Conservation (phyloP, 2,329 filamentous ascomycete species). For the Cladobotryum protrusum region DNA sequence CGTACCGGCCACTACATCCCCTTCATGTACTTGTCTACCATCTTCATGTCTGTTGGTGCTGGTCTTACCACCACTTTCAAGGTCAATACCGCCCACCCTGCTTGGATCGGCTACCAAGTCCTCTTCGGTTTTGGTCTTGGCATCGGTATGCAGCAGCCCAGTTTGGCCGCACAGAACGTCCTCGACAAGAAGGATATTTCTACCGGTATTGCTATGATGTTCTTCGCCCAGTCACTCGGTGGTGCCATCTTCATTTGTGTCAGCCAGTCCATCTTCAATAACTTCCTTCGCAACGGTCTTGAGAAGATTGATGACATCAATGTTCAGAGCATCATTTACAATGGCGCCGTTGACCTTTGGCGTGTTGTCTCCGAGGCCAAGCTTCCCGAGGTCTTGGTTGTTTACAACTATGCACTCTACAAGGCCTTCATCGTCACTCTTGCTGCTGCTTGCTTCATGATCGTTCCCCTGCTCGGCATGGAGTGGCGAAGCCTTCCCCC, state of each 20-base stretch:
- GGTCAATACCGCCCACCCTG: slow-evolving; percentile 12
- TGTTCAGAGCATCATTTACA: too few relatives aligned
- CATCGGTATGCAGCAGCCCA: slow-evolving; percentile 36
- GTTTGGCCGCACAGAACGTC: slow-evolving; percentile 41
- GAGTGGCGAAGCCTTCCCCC: too few relatives aligned
- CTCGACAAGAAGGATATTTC: slow-evolving; percentile 37
- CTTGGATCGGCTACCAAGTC: slow-evolving; percentile 29
- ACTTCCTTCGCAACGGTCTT: neutral
- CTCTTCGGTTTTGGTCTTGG: slow-evolving; percentile 38
- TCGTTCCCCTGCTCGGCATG: too few relatives aligned
- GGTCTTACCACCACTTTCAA: slow-evolving; percentile 36
- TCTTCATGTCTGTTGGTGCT: slow-evolving; percentile 28
- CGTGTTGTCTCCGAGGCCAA: too few relatives aligned
- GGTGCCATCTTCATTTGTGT: slow-evolving; percentile 41
- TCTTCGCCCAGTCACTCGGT: slow-evolving; percentile 40
- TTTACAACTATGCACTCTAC: too few relatives aligned
- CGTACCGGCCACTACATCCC: slow-evolving; percentile 37
- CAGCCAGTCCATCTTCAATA: neutral
- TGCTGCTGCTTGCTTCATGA: too few relatives aligned
- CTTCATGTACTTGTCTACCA: slow-evolving; percentile 29
- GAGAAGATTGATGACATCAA: too few relatives aligned
- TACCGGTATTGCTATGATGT: slow-evolving; percentile 38
- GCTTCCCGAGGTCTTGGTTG: too few relatives aligned
- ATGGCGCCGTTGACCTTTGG: too few relatives aligned
- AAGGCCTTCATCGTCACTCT: too few relatives aligned